Conservation (phyloP, 106 monocot species). For the Dioscorea dumetorum region DNA sequence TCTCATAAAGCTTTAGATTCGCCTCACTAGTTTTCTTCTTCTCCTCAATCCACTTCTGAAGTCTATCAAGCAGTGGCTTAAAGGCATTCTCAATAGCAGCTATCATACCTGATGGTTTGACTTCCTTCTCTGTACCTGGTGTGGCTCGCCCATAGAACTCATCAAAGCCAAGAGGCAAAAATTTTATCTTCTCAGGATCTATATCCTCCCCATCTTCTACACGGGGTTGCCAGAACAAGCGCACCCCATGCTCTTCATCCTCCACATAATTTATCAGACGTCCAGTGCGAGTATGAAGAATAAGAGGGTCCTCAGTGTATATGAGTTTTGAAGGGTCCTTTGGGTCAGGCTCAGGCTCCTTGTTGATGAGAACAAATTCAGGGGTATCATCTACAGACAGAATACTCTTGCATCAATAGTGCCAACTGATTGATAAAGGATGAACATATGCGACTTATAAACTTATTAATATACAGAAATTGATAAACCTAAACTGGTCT, state of each 20-base stretch:
- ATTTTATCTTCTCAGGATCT: slow-evolving; percentile 54
- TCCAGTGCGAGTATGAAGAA: slow-evolving; percentile 68
- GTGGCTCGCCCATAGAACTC: slow-evolving; percentile 49
- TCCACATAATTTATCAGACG: slow-evolving; percentile 77
- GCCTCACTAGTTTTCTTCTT: slow-evolving; percentile 50
- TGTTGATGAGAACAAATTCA: slow-evolving; percentile 83
- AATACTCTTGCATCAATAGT: neutral
- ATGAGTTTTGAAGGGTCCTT: slow-evolving; percentile 69
- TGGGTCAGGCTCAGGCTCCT: slow-evolving; percentile 82
- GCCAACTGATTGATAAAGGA: no score
- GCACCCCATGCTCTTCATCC: slow-evolving; percentile 68
- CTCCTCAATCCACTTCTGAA: slow-evolving; percentile 64
- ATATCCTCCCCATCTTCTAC: slow-evolving; percentile 64
- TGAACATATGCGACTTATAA: no score
- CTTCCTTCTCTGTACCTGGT: slow-evolving; percentile 25
- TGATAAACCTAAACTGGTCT: no score
- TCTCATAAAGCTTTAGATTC: slow-evolving; percentile 53
- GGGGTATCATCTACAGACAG: slow-evolving; percentile 46
- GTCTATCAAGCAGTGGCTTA: slow-evolving; percentile 41
- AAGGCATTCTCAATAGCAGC: slow-evolving; percentile 29
- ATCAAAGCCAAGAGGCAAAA: slow-evolving; percentile 71
- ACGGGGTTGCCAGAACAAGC: slow-evolving; percentile 77
- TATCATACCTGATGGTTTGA: slow-evolving; percentile 24
- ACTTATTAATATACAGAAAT: no score
- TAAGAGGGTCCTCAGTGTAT: slow-evolving; percentile 69